Percentiles rank a stretch among this genome's conserved stretches.
These are phyloP conservation scores for Macroventuria anomochaeta DNA, from an alignment of 2,329 filamentous ascomycete species.

Conservation along the genomic window DNA sequence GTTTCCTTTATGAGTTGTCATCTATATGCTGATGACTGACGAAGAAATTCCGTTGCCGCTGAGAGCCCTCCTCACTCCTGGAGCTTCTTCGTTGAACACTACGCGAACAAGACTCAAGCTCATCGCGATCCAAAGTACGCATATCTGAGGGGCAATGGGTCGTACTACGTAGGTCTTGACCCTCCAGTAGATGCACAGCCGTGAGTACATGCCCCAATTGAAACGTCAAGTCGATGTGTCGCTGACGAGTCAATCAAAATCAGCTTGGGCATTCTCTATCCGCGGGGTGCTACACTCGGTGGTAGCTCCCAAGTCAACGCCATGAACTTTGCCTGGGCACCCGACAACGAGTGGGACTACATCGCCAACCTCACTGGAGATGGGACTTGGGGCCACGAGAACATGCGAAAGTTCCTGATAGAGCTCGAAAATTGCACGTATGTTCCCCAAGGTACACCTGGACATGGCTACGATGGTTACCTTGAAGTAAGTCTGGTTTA, in stretches of 20 bases:
- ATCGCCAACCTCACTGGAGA: slow-evolving; percentile 59
- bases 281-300: slow-evolving; percentile 22
- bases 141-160: slow-evolving; percentile 9
- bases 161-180: slow-evolving; percentile 11
- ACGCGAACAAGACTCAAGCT: slow-evolving; percentile 11
- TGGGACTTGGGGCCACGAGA: slow-evolving; percentile 51
- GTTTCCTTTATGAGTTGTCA: not conserved
- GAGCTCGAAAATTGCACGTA: slow-evolving; percentile 22
- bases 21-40: not conserved
- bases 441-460: slow-evolving; percentile 20
- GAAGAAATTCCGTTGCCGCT: not conserved
- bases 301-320: slow-evolving; percentile 61
- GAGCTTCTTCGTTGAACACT: slow-evolving; percentile 19
- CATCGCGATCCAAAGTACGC: slow-evolving; percentile 13
- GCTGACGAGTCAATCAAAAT: not conserved
- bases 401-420: slow-evolving; percentile 14
- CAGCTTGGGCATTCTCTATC: slow-evolving; percentile 45
- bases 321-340: slow-evolving; percentile 61
- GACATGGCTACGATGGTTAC: slow-evolving; percentile 23
- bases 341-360: slow-evolving; percentile 63
- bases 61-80: slow-evolving; percentile 14
- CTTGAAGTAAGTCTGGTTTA: slow-evolving; percentile 4
- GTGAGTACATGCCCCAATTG: not conserved
- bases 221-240: not conserved
- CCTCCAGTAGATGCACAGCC: slow-evolving; percentile 13